Evolutionary conservation across 108 stramenopile species (phyloP).

Genomic region (Conticribra weissflogii): DNA sequence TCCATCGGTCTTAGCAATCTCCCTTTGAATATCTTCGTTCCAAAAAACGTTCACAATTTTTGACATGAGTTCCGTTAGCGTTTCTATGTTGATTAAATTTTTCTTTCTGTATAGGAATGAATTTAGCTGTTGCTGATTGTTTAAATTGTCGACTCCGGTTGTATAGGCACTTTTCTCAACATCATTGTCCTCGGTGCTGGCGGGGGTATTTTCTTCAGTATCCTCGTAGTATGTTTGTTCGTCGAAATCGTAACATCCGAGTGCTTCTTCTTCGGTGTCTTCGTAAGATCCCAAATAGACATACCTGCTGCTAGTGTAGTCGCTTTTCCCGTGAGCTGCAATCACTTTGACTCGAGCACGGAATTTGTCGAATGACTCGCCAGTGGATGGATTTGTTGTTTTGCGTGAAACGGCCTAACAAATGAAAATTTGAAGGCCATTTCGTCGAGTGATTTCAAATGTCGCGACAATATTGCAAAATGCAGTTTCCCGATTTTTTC

Average conservation of each 20-base stretch:
- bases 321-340: too few relatives aligned
- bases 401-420: slow-evolving; percentile 48
- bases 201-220: slow-evolving; percentile 5
- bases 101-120: slow-evolving; percentile 43
- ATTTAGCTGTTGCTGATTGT: slow-evolving; percentile 25
- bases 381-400: slow-evolving; percentile 78
- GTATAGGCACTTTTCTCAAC: too few relatives aligned
- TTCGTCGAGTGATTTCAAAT: too few relatives aligned
- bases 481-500: too few relatives aligned
- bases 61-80: slow-evolving; percentile 73
- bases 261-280: slow-evolving; percentile 54
- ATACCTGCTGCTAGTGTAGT: slow-evolving; percentile 34
- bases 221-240: slow-evolving; percentile 31
- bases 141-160: too few relatives aligned
- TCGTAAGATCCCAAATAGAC: slow-evolving; percentile 75
- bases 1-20: slow-evolving; percentile 60
- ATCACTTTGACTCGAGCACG: slow-evolving; percentile 64
- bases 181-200: slow-evolving; percentile 14
- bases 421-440: background rate
- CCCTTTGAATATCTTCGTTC: slow-evolving; percentile 50
- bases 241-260: slow-evolving; percentile 55
- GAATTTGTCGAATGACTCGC: slow-evolving; percentile 71
- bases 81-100: slow-evolving; percentile 55
- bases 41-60: slow-evolving; percentile 75
- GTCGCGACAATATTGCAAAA: too few relatives aligned